phyloP scores from a whole-genome alignment of 1,284 basidiomycete species.

The Kalmanozyma brasiliensis region DNA sequence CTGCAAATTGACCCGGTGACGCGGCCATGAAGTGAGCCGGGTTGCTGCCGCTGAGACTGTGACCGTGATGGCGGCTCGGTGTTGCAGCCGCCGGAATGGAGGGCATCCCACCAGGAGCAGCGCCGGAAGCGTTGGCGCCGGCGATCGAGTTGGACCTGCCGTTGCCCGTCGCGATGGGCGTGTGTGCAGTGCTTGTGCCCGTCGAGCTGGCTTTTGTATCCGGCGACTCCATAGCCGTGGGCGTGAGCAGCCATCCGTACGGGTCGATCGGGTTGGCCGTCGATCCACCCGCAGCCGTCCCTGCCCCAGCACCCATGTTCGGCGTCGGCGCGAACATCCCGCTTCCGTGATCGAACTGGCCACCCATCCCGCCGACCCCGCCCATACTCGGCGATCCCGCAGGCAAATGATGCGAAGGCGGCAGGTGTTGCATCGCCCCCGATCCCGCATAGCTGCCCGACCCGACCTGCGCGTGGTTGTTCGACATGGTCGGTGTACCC shows the following conservation, averaged over 20 bases:
- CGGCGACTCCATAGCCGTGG: constrained; percentile 34
- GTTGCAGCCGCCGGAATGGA: constrained; percentile 6
- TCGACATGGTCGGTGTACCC: constrained; percentile 39
- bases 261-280: constrained; percentile 43
- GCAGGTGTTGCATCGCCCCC: constrained; percentile 13
- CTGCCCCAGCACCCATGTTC: constrained; percentile 2
- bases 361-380: constrained; percentile 1
- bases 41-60: constrained; percentile 8
- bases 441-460: neutral
- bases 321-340: constrained; percentile 4
- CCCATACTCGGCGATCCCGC: constrained; percentile 20
- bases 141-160: constrained; percentile 1
- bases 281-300: neutral
- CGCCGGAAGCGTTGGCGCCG: constrained; percentile 8
- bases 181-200: constrained; percentile 24
- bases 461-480: neutral
- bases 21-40: constrained; percentile 15
- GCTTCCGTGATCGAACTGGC: constrained; percentile 8
- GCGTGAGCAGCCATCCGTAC: constrained; percentile 48
- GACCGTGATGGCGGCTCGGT: constrained; percentile 21
- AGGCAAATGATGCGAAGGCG: constrained; percentile 20
- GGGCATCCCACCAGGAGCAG: neutral
- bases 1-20: constrained; percentile 24
- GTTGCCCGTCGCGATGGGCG: constrained; percentile 18
- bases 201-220: constrained; percentile 23